A percentile compares a stretch with the other conserved stretches of the same genome.
These are phyloP conservation scores for Chytriomyces confervae DNA, from an alignment of 192 early-diverging fungal genomes.

Conservation along the genomic window DNA sequence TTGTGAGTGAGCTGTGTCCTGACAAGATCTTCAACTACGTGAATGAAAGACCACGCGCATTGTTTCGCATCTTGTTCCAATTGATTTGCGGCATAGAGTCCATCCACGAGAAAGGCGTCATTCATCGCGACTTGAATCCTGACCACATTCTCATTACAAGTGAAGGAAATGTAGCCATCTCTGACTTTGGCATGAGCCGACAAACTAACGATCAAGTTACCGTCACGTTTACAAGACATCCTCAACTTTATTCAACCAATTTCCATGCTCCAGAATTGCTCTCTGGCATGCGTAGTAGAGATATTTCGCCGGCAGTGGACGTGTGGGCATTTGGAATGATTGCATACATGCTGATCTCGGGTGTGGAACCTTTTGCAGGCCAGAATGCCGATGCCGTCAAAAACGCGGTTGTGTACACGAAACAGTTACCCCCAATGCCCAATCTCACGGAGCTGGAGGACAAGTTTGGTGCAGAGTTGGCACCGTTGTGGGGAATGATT, in stretches of 20 bases:
- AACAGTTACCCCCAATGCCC: too few relatives aligned
- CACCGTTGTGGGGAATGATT: too few relatives aligned
- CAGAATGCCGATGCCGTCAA: too few relatives aligned
- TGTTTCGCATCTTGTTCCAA: conserved; percentile 78
- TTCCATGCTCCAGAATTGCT: neutral
- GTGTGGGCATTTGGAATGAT: conserved; percentile 2
- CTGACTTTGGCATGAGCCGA: conserved; percentile 75
- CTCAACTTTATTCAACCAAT: neutral
- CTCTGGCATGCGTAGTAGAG: neutral
- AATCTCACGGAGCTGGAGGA: too few relatives aligned
- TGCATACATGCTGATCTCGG: neutral
- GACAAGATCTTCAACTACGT: conserved; percentile 52
- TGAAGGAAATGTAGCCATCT: conserved; percentile 84
- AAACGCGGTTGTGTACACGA: too few relatives aligned
- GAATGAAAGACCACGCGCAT: conserved; percentile 80
- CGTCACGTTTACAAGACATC: neutral
- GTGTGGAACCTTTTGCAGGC: neutral
- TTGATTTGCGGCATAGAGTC: conserved; percentile 82
- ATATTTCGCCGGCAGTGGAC: neutral
- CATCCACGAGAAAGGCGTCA: conserved; percentile 74
- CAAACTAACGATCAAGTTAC: neutral
- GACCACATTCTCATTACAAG: conserved; percentile 91
- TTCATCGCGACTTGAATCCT: conserved; percentile 85
- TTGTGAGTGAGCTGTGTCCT: neutral
- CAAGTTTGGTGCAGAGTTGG: too few relatives aligned